A percentile compares a stretch with the other conserved stretches of the same genome.
Conservation (phyloP, 805 yeast species). For the Vanderwaltozyma tropicalis region DNA sequence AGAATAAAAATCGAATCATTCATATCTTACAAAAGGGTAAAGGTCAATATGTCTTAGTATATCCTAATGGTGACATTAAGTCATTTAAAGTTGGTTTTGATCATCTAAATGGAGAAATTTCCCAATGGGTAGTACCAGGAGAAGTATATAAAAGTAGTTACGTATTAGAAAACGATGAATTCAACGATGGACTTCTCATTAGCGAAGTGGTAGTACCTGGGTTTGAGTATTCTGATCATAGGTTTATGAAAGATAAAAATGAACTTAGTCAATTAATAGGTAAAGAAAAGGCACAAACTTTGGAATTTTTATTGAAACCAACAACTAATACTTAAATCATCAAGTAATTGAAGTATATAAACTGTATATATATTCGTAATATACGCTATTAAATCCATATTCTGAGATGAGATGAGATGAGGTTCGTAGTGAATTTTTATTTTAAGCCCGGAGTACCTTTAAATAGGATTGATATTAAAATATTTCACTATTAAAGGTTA, state of each 20-base stretch:
- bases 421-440: too few relatives aligned
- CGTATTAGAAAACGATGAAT: constrained; percentile 31
- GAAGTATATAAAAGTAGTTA: constrained; percentile 50
- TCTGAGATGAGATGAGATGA: too few relatives aligned
- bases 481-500: too few relatives aligned
- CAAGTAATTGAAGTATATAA: too few relatives aligned
- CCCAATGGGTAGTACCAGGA: constrained; percentile 58
- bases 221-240: constrained; percentile 45
- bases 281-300: constrained; percentile 25
- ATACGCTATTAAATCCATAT: too few relatives aligned
- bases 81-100: constrained; percentile 46
- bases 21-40: constrained; percentile 47
- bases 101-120: constrained; percentile 35
- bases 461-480: too few relatives aligned
- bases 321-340: too few relatives aligned
- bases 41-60: constrained; percentile 44
- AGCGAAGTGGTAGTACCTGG: constrained; percentile 57
- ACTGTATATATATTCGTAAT: too few relatives aligned
- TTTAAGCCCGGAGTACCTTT: too few relatives aligned
- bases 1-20: constrained; percentile 41
- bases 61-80: constrained; percentile 41
- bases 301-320: constrained; percentile 30
- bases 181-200: constrained; percentile 34
- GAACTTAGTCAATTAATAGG: constrained; percentile 32
- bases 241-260: constrained; percentile 31